These are phyloP conservation scores for Spathaspora boniae DNA, from an alignment of 805 yeast species.

Conservation along the genomic window DNA sequence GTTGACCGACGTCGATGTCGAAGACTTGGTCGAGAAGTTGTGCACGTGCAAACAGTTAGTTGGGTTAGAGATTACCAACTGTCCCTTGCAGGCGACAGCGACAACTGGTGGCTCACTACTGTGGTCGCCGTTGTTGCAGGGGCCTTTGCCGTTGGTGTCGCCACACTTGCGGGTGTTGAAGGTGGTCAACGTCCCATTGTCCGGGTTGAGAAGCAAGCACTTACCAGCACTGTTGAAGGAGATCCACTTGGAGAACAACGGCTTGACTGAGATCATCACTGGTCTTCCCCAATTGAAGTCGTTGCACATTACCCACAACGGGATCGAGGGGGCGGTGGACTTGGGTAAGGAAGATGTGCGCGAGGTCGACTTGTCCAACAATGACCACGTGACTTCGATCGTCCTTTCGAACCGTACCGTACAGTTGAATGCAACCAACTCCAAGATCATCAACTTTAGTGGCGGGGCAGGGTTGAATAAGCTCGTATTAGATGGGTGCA, in stretches of 20 bases:
- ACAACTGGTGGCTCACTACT: conserved; percentile 1
- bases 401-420: not conserved
- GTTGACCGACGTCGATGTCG: conserved; percentile 7
- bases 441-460: conserved; percentile 4
- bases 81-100: not conserved
- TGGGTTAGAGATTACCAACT: conserved; percentile 5
- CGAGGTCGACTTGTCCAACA: conserved; percentile 4
- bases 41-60: conserved; percentile 2
- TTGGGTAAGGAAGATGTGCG: not conserved
- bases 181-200: conserved; percentile 1
- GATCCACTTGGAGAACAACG: conserved; percentile 6
- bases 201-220: not conserved
- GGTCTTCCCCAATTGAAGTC: not conserved
- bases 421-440: conserved; percentile 5
- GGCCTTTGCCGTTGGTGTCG: too few relatives aligned
- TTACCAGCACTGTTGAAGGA: conserved; percentile 2
- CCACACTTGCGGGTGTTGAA: conserved; percentile 3
- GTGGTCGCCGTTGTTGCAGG: conserved; percentile 2
- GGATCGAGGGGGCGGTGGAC: conserved; percentile 2
- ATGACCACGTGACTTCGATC: conserved; percentile 2
- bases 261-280: not conserved
- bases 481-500: conserved; percentile 8
- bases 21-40: conserved; percentile 8
- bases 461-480: conserved; percentile 6
- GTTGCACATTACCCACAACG: conserved; percentile 3